Conservation (phyloP, 176 grass and related monocot species). For the Otatea glauca region DNA sequence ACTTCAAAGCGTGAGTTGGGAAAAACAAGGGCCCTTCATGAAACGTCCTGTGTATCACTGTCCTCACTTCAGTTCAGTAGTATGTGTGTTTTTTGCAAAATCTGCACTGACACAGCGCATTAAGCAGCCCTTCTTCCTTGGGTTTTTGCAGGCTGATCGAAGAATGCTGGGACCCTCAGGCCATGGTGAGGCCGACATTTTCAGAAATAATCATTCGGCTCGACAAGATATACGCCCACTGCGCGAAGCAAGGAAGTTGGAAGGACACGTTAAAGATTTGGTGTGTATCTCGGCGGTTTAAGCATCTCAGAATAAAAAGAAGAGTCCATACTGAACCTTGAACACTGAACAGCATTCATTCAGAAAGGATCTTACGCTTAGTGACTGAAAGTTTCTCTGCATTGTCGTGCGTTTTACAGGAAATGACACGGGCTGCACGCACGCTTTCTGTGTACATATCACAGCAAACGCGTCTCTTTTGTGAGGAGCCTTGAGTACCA, state of each 20-base stretch:
- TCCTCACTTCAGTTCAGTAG: background rate
- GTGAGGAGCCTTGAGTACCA: background rate
- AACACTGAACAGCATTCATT: background rate
- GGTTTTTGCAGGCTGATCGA: slow-evolving; percentile 71
- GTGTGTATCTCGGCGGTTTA: slow-evolving; percentile 51
- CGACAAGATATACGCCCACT: slow-evolving; percentile 72
- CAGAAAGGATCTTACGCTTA: background rate
- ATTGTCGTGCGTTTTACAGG: slow-evolving; percentile 47
- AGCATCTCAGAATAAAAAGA: slow-evolving; percentile 26
- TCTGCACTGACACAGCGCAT: background rate
- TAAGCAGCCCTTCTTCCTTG: background rate
- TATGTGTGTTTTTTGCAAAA: background rate
- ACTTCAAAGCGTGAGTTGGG: slow-evolving; percentile 83
- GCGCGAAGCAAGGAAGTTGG: slow-evolving; percentile 76
- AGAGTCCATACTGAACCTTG: slow-evolving; percentile 35
- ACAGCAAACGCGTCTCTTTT: slow-evolving; percentile 18
- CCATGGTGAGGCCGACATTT: slow-evolving; percentile 71
- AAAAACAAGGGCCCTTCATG: background rate
- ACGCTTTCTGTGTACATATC: slow-evolving; percentile 33
- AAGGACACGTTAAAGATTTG: slow-evolving; percentile 95
- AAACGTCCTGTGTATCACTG: background rate
- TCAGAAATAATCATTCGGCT: slow-evolving; percentile 94
- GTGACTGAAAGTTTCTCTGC: slow-evolving; percentile 44
- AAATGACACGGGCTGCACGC: slow-evolving; percentile 39
- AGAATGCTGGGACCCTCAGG: slow-evolving; percentile 78